Conservation (phyloP, 768 basidiomycete genomes). For the Panaeolus cyanescens region DNA sequence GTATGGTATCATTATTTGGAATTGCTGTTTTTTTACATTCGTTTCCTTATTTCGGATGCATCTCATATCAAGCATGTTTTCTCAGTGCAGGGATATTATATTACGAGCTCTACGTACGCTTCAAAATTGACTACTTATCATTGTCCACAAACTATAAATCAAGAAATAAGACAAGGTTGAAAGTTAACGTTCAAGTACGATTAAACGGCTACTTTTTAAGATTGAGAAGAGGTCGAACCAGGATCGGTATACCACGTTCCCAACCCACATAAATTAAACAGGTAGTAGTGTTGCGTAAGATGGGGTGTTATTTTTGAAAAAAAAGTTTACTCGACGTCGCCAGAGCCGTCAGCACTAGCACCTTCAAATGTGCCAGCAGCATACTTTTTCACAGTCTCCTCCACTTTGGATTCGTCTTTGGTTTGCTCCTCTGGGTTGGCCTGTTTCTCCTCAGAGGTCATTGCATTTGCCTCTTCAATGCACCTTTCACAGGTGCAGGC, state of each 20-base stretch:
- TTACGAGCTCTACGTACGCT: background rate
- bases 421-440: slow-evolving; percentile 24
- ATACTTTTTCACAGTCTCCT: slow-evolving; percentile 29
- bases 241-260: background rate
- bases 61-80: background rate
- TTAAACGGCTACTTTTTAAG: background rate
- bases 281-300: background rate
- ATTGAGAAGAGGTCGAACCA: background rate
- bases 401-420: slow-evolving; percentile 55
- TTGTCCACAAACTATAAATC: background rate
- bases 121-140: background rate
- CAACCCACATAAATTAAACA: background rate
- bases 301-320: background rate
- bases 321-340: slow-evolving; percentile 9
- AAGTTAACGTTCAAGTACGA: background rate
- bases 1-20: background rate
- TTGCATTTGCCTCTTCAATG: slow-evolving; percentile 47
- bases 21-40: background rate
- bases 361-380: slow-evolving; percentile 6
- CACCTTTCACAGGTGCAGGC: slow-evolving; percentile 75
- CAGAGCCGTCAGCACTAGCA: background rate
- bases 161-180: background rate
- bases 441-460: slow-evolving; percentile 33
- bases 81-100: background rate
- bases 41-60: background rate